Base-by-base conservation (phyloP, 345 rosid species). In the Brassica cretica region DNA sequence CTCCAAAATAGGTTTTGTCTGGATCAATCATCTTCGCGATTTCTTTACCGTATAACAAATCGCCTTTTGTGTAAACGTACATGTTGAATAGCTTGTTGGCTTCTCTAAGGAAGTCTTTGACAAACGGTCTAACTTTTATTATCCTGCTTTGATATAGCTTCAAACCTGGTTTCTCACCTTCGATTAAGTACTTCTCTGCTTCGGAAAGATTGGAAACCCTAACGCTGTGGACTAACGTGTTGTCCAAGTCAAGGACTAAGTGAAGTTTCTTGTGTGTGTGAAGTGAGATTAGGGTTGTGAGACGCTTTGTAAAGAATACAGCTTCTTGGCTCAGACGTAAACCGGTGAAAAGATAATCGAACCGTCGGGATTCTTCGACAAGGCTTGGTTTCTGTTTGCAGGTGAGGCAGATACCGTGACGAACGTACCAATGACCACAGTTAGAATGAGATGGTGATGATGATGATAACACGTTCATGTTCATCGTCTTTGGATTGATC, bases 241-340 rank as follows among this genome's bases (percentile, higher is more conserved):
- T 63, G 73, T 78, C 81, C 77, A 78, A 66, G 81, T 72, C 81
- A 78, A 78, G 81, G 1, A 78, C 62, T 24, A 78, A 78, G 68
- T 64, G 66, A 65, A 78, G 76, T 25, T 78, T 78, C 66, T 65
- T 71, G 29, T 56, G 49, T 27, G 6, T 21, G 75, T 76, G 5
- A 33, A 76, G n/a, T 15, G 80, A 62, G 75, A 25, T 62, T 76
- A 76, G 70, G 64, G 75, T 70, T 32, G 69, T 51, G 70, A 76
- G 75, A 32, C 68, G 70, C 65, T 76, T 76, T 62, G 75, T 77
- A 11, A 21, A 51, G 3, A 70, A 24, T 21, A 77, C 11, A 51
- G 75, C 70, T 63, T 70, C 80, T 5, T 51, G 32, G 44, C 64
- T 77, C 1, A 76, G 58, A 63, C n/a, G n/a, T 70, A 77, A 63